Percentiles rank a stretch among this genome's conserved stretches.
Evolutionary conservation across 345 rosid genomes (phyloP).

Genomic region (Populus nigra): DNA sequence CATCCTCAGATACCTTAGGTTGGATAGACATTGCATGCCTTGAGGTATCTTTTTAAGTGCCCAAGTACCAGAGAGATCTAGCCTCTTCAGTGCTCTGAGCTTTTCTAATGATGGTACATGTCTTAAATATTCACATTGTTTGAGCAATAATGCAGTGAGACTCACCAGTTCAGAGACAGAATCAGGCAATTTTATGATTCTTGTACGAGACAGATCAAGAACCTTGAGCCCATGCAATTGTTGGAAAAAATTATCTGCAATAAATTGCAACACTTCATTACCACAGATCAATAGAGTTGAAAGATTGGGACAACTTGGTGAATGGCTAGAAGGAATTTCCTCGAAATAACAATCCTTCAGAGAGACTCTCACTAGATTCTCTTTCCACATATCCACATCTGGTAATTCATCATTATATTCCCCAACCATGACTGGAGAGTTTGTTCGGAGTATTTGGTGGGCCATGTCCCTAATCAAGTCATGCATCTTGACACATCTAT

Average conservation of each 20-base stretch:
- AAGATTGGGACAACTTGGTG: too few species aligned
- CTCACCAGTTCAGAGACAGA: slow-evolving; percentile 10
- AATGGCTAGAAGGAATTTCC: too few species aligned
- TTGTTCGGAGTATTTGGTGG: not conserved
- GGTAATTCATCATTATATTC: slow-evolving; percentile 9
- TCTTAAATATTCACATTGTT: rapidly evolving
- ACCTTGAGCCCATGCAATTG: slow-evolving; percentile 5
- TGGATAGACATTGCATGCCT: too few species aligned
- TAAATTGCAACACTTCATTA: too few species aligned
- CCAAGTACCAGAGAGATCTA: too few species aligned
- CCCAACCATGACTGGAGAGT: slow-evolving; percentile 10
- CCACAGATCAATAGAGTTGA: too few species aligned
- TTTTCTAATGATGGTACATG: not conserved
- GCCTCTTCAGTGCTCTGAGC: not conserved
- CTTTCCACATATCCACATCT: not conserved
- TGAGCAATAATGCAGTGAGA: slow-evolving; percentile 10
- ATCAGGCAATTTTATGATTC: not conserved
- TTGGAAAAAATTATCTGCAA: slow-evolving; percentile 5
- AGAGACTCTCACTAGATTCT: too few species aligned
- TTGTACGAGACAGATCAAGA: slow-evolving; percentile 12
- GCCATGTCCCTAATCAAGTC: too few species aligned
- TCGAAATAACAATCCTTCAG: too few species aligned
- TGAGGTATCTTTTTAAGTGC: too few species aligned
- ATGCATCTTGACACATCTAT: not conserved
- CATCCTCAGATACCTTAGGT: too few species aligned